Percentiles rank a stretch among this genome's conserved stretches.
phyloP scores from a whole-genome alignment of 345 rosid genomes.

The Sisymbrium irio region DNA sequence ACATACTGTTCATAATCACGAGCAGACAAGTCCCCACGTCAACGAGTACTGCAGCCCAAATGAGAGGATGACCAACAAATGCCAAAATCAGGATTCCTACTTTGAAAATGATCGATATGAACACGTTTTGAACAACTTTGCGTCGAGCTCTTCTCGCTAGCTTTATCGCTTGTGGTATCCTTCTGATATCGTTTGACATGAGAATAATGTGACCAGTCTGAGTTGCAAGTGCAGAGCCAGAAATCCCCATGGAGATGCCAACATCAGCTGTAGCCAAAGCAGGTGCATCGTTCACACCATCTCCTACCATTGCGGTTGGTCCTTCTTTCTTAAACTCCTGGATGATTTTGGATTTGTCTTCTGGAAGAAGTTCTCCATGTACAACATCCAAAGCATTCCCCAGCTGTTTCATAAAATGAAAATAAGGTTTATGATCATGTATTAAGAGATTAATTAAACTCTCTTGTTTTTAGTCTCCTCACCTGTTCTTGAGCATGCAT shows the following conservation, averaged over 20 bases:
- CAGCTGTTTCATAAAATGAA: conserved; percentile 41
- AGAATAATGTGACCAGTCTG: conserved; percentile 82
- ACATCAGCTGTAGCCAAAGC: conserved; percentile 86
- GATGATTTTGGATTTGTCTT: conserved; percentile 63
- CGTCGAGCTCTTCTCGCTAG: conserved; percentile 58
- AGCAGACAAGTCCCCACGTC: conserved; percentile 90
- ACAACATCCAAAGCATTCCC: conserved; percentile 55
- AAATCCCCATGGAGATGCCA: conserved; percentile 95
- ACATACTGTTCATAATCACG: conserved; percentile 85
- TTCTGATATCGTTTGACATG: conserved; percentile 82
- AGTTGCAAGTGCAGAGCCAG: conserved; percentile 90
- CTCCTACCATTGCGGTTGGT: conserved; percentile 80
- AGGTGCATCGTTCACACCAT: conserved; percentile 92
- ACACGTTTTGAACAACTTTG: conserved; percentile 63
- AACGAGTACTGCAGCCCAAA: conserved; percentile 92
- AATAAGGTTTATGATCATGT: neutral
- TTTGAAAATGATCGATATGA: conserved; percentile 57
- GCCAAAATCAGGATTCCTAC: conserved; percentile 67
- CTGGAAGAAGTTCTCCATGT: conserved; percentile 79
- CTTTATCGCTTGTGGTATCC: conserved; percentile 63
- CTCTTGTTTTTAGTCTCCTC: neutral
- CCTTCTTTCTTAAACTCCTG: conserved; percentile 56
- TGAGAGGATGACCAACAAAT: conserved; percentile 70
- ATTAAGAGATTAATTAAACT: neutral
- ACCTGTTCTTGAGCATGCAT: conserved; percentile 77